Conservation (phyloP, 768 basidiomycete genomes). For the Paxillus involutus region DNA sequence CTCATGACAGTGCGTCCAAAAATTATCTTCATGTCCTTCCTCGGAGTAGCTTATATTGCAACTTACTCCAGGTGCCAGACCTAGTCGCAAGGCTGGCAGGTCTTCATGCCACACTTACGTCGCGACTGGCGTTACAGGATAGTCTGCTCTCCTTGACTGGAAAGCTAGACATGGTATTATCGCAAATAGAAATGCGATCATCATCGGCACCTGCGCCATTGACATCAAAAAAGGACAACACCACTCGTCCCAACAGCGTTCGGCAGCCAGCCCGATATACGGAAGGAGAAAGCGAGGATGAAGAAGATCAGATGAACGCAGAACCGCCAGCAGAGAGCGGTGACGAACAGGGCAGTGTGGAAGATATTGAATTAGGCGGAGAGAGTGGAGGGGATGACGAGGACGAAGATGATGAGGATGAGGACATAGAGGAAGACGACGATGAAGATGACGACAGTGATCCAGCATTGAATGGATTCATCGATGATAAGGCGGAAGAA, state of each 20-base stretch:
- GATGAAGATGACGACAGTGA: constrained; percentile 44
- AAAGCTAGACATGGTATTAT: constrained; percentile 88
- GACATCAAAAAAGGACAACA: constrained; percentile 40
- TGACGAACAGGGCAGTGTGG: constrained; percentile 73
- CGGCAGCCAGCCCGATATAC: constrained; percentile 56
- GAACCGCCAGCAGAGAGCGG: constrained; percentile 63
- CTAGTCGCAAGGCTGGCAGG: constrained; percentile 84
- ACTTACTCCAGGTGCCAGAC: constrained; percentile 74
- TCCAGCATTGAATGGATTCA: constrained; percentile 46
- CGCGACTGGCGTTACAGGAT: constrained; percentile 80
- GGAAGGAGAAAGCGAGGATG: constrained; percentile 79
- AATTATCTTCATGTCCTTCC: background rate
- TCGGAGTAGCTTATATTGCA: constrained; percentile 9
- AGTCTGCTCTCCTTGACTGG: constrained; percentile 85
- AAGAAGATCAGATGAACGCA: constrained; percentile 57
- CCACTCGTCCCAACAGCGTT: constrained; percentile 34
- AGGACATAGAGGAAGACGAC: constrained; percentile 39
- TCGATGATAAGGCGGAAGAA: constrained; percentile 65
- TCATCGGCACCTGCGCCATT: constrained; percentile 64
- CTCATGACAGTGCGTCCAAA: constrained; percentile 81
- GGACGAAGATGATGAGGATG: constrained; percentile 44
- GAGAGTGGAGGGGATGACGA: constrained; percentile 53
- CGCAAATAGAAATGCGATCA: constrained; percentile 88
- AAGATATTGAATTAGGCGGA: constrained; percentile 74
- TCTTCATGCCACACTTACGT: constrained; percentile 77